Conservation (phyloP, 2,329 filamentous ascomycete genomes). For the Pseudopyricularia javanii region DNA sequence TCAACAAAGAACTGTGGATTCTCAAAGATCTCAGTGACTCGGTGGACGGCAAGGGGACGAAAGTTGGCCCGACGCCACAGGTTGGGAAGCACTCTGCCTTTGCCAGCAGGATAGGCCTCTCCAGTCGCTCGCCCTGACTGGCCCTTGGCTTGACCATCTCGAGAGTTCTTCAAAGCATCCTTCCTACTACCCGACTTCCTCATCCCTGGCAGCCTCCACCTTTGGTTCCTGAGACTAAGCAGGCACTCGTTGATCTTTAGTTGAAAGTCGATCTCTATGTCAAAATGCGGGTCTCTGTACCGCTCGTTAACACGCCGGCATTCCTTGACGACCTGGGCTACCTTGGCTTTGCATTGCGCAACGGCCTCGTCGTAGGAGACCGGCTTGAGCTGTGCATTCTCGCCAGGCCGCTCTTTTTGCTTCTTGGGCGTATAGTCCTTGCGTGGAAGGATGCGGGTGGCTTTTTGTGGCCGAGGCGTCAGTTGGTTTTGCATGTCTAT, state of each 20-base stretch:
- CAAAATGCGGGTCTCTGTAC: conserved; percentile 78
- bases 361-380: conserved; percentile 60
- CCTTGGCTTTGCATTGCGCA: conserved; percentile 54
- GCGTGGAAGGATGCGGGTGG: conserved; percentile 57
- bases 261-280: conserved; percentile 68
- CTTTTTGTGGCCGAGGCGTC: conserved; percentile 17
- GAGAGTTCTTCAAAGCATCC: background rate
- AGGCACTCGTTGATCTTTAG: conserved; percentile 37
- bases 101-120: background rate
- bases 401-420: conserved; percentile 13
- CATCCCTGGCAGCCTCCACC: background rate
- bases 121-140: background rate
- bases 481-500: background rate
- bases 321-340: conserved; percentile 46
- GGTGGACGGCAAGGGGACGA: conserved; percentile 45
- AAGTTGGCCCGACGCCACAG: conserved; percentile 14
- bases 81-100: background rate
- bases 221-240: conserved; percentile 12
- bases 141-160: background rate
- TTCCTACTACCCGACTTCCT: background rate
- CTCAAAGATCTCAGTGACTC: conserved; percentile 66
- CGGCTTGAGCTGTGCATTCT: background rate
- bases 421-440: conserved; percentile 51
- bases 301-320: conserved; percentile 73
- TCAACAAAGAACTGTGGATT: conserved; percentile 66